Conservation (phyloP, 176 grass and related monocot species). For the Eleusine coracana region DNA sequence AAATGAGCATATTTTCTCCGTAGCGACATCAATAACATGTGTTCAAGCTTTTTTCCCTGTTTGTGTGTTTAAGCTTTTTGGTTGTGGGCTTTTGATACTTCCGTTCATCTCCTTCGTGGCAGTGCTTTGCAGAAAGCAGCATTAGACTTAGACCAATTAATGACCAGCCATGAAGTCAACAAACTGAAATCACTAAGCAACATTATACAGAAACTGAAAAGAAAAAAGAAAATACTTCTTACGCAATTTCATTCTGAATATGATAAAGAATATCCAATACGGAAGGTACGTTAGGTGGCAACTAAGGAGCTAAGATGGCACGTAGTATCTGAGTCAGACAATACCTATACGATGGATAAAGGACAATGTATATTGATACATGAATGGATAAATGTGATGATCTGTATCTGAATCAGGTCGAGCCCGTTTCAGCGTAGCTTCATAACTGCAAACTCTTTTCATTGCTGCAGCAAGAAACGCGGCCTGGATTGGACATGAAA, state of each 20-base stretch:
- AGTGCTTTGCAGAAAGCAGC: too few species aligned
- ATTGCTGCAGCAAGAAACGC: constrained; percentile 16
- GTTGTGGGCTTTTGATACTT: too few species aligned
- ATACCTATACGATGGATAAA: not conserved
- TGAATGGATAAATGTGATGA: constrained; percentile 10
- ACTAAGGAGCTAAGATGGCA: not conserved
- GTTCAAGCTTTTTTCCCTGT: too few species aligned
- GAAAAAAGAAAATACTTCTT: not conserved
- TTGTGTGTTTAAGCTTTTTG: too few species aligned
- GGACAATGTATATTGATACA: not conserved
- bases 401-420: constrained; percentile 25
- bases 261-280: not conserved
- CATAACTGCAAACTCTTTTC: not conserved
- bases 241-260: not conserved
- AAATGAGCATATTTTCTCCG: too few species aligned
- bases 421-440: not conserved
- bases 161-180: not conserved
- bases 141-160: too few species aligned
- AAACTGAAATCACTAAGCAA: not conserved
- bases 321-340: constrained; percentile 18
- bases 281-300: not conserved
- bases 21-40: too few species aligned
- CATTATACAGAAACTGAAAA: not conserved
- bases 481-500: not conserved
- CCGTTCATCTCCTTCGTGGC: too few species aligned